Evolutionary conservation across 1,284 basidiomycete species (phyloP).

Genomic region (Marasmius fiardii): DNA sequence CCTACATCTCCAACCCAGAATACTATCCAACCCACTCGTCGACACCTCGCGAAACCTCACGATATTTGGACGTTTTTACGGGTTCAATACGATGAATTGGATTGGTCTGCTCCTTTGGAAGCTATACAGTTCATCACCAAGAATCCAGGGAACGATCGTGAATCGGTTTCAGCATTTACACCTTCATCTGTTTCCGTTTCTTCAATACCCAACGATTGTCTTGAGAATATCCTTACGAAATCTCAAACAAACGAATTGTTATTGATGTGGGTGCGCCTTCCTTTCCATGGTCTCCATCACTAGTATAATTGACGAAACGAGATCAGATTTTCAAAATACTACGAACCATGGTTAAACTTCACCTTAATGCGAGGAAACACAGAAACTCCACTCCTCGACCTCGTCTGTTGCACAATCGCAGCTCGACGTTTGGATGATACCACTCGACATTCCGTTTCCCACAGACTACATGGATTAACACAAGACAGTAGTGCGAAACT

Average conservation of each 20-base stretch:
- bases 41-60: slow-evolving; percentile 4
- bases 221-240: slow-evolving; percentile 10
- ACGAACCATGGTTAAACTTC: slow-evolving; percentile 22
- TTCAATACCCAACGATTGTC: slow-evolving; percentile 8
- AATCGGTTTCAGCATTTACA: neutral
- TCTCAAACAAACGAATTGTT: slow-evolving; percentile 10
- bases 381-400: slow-evolving; percentile 16
- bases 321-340: slow-evolving; percentile 18
- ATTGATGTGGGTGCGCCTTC: slow-evolving; percentile 3
- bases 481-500: slow-evolving; percentile 8
- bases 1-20: neutral
- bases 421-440: slow-evolving; percentile 16
- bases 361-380: slow-evolving; percentile 12
- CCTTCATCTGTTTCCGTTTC: slow-evolving; percentile 12
- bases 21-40: neutral
- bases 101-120: slow-evolving; percentile 23
- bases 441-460: neutral
- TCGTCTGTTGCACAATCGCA: slow-evolving; percentile 19
- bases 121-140: slow-evolving; percentile 15
- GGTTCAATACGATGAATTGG: slow-evolving; percentile 5
- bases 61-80: slow-evolving; percentile 13
- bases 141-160: neutral
- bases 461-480: slow-evolving; percentile 6
- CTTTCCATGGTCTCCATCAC: neutral
- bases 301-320: neutral